Evolutionary conservation across 2,329 filamentous ascomycete genomes (phyloP).

Genomic region (Tolypocladium paradoxum): DNA sequence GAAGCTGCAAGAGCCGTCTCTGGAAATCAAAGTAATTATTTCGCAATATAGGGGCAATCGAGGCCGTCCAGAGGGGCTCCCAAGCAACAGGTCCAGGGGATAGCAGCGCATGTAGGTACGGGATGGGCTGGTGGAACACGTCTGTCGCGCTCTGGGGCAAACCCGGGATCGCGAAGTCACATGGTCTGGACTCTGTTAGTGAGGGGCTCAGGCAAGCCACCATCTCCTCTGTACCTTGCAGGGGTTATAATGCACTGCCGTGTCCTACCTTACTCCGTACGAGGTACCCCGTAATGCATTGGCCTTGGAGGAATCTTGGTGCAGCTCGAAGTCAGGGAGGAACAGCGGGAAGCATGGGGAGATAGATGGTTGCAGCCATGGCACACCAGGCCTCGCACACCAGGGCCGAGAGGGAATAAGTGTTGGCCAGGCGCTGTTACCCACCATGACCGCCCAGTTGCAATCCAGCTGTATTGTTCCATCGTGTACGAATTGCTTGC

Average conservation of each 20-base stretch:
- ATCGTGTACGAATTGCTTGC: neutral
- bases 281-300: no score
- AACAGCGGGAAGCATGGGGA: no score
- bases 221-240: no score
- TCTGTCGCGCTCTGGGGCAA: conserved; percentile 4
- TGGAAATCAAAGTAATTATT: neutral
- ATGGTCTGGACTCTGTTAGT: conserved; percentile 13
- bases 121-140: neutral
- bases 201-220: neutral
- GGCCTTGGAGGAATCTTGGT: no score
- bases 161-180: conserved; percentile 20
- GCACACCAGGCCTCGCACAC: no score
- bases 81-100: neutral
- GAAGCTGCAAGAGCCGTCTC: neutral
- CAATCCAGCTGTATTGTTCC: no score
- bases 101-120: neutral
- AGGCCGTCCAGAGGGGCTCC: neutral
- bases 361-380: no score
- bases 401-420: no score
- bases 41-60: neutral
- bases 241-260: no score
- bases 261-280: no score
- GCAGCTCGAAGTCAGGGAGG: no score
- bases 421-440: neutral
- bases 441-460: neutral